These are phyloP conservation scores for Gaeumannomyces sp. DNA, from an alignment of 2,329 filamentous ascomycete species.

Conservation along the genomic window DNA sequence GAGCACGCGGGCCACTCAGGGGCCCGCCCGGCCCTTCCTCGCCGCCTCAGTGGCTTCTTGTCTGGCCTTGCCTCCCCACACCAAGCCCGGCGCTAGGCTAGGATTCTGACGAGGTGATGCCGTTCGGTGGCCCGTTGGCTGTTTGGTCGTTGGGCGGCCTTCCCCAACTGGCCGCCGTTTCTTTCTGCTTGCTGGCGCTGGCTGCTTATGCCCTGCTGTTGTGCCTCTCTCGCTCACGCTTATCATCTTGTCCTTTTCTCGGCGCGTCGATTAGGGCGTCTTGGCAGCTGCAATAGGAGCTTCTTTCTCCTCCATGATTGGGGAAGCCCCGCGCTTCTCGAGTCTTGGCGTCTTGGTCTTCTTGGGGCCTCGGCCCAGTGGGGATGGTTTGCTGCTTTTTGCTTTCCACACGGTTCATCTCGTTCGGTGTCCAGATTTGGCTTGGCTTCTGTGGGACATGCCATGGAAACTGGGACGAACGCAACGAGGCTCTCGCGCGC, in stretches of 20 bases:
- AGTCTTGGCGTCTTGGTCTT: neutral
- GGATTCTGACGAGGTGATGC: neutral
- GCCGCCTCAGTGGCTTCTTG: neutral
- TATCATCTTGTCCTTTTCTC: neutral
- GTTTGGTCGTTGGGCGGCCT: too few species aligned
- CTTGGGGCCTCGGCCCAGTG: neutral
- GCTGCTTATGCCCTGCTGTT: neutral
- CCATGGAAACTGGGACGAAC: neutral
- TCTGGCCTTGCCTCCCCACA: too few species aligned
- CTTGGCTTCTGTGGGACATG: neutral
- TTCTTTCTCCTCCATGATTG: neutral
- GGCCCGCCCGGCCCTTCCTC: neutral
- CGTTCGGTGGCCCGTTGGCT: neutral
- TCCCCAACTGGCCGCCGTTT: too few species aligned
- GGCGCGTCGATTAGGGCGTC: neutral
- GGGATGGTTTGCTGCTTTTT: neutral
- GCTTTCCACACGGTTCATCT: neutral
- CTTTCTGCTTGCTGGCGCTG: neutral
- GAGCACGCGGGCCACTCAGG: neutral
- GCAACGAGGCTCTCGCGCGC: neutral
- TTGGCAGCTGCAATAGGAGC: neutral
- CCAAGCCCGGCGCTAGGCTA: neutral
- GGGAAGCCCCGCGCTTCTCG: neutral
- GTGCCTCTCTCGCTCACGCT: neutral
- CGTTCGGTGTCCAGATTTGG: neutral